Percentiles rank a stretch among this genome's conserved stretches.
Conservation (phyloP, 2,329 filamentous ascomycete species). For the Colletotrichum euphorbiae region DNA sequence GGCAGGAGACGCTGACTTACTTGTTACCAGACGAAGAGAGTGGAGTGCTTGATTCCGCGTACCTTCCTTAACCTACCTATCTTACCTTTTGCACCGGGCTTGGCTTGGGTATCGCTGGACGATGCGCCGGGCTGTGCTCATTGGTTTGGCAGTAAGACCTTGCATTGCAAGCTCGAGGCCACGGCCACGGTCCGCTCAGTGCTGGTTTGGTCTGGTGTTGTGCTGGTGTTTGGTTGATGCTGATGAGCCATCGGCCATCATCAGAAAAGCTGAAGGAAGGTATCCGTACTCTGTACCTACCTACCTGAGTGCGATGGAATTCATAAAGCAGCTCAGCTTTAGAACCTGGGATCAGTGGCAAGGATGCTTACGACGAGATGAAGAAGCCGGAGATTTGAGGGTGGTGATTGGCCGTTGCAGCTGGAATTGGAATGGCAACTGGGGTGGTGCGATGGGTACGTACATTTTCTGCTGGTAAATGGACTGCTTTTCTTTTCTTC, state of each 20-base stretch:
- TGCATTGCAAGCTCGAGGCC: slow-evolving; percentile 32
- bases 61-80: background rate
- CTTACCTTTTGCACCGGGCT: background rate
- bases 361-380: slow-evolving; percentile 12
- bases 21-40: background rate
- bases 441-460: background rate
- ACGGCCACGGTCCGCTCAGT: slow-evolving; percentile 35
- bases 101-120: slow-evolving; percentile 7
- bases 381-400: background rate
- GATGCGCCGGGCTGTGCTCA: slow-evolving; percentile 27
- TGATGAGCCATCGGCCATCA: slow-evolving; percentile 28
- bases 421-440: slow-evolving; percentile 11
- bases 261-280: slow-evolving; percentile 5
- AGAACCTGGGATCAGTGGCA: background rate
- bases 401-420: slow-evolving; percentile 3
- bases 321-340: background rate
- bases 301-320: background rate
- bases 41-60: slow-evolving; percentile 1
- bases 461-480: no score
- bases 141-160: slow-evolving; percentile 28
- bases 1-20: background rate
- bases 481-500: slow-evolving; percentile 15
- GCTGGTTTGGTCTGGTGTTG: slow-evolving; percentile 35
- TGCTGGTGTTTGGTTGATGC: slow-evolving; percentile 24
- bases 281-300: no score